These are phyloP conservation scores for Tolypocladium tundrense DNA, from an alignment of 2,329 filamentous ascomycete genomes.

Conservation along the genomic window DNA sequence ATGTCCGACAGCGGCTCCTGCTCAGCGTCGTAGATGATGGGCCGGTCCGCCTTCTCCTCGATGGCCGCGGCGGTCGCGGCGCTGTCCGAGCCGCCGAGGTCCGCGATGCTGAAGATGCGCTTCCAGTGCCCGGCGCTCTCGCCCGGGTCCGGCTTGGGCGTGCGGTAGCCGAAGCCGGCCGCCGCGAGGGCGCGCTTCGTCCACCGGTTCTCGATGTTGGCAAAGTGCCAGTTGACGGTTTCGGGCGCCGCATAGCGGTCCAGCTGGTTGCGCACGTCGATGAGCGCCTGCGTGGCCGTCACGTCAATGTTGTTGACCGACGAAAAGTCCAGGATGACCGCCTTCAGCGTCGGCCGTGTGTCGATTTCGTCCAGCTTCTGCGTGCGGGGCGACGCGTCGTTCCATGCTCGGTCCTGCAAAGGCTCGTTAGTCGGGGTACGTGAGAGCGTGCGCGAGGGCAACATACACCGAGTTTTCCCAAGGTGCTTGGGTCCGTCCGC, in stretches of 20 bases:
- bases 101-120: slow-evolving; percentile 86
- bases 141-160: slow-evolving; percentile 13
- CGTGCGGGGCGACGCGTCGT: slow-evolving; percentile 35
- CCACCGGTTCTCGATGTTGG: slow-evolving; percentile 43
- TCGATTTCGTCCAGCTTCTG: slow-evolving; percentile 19
- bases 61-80: slow-evolving; percentile 44
- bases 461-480: slow-evolving; percentile 37
- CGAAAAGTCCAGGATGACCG: slow-evolving; percentile 46
- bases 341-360: slow-evolving; percentile 37
- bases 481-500: slow-evolving; percentile 29
- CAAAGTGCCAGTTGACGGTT: slow-evolving; percentile 39
- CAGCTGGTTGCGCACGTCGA: slow-evolving; percentile 43
- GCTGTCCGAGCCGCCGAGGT: slow-evolving; percentile 63
- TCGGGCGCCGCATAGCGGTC: slow-evolving; percentile 38
- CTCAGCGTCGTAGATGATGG: slow-evolving; percentile 17
- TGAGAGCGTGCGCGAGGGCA: too few relatives aligned
- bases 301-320: slow-evolving; percentile 46
- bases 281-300: slow-evolving; percentile 41
- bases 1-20: slow-evolving; percentile 11
- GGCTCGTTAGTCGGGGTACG: slow-evolving; percentile 4
- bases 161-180: slow-evolving; percentile 40
- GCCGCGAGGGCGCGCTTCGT: slow-evolving; percentile 43
- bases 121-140: slow-evolving; percentile 34
- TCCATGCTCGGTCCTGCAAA: slow-evolving; percentile 43
- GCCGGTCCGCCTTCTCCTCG: slow-evolving; percentile 42